phyloP scores from a whole-genome alignment of 2,329 filamentous ascomycete genomes.

The Ophiostoma perfectum region DNA sequence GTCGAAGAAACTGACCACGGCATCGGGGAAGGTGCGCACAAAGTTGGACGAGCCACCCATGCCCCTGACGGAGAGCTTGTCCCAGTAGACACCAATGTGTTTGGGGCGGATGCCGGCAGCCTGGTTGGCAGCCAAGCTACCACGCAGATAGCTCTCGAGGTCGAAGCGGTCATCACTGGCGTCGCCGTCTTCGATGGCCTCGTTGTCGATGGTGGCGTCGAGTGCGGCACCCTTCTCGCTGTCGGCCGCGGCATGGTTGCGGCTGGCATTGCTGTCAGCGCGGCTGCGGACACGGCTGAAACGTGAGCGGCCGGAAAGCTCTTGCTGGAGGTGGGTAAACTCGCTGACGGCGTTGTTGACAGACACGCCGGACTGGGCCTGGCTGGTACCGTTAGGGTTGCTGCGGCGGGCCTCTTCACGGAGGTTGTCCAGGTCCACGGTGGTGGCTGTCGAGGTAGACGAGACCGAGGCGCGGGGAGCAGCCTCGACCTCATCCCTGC shows the following conservation, averaged over 20 bases:
- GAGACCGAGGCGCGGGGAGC: conserved; percentile 24
- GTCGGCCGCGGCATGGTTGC: conserved; percentile 38
- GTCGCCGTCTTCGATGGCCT: conserved; percentile 33
- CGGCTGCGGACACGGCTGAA: conserved; percentile 41
- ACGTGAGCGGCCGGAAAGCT: conserved; percentile 54
- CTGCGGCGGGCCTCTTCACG: conserved; percentile 39
- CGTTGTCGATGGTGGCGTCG: neutral
- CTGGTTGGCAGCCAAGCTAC: conserved; percentile 63
- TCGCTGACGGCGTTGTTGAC: conserved; percentile 64
- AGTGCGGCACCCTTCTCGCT: conserved; percentile 48
- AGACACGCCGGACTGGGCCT: conserved; percentile 49
- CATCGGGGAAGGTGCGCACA: conserved; percentile 69
- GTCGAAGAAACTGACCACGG: conserved; percentile 72
- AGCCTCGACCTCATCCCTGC: conserved; percentile 25
- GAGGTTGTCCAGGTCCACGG: conserved; percentile 36
- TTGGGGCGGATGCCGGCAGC: conserved; percentile 76
- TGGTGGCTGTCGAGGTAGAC: conserved; percentile 27
- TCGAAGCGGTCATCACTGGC: conserved; percentile 59
- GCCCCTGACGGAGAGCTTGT: conserved; percentile 69
- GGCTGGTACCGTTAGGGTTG: conserved; percentile 46
- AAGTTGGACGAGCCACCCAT: conserved; percentile 69
- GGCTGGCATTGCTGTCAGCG: conserved; percentile 43
- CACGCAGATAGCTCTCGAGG: conserved; percentile 66
- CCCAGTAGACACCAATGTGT: conserved; percentile 74
- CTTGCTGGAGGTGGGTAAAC: conserved; percentile 61